Conservation (phyloP, 192 early-diverging fungal genomes). For the Backusella circina region DNA sequence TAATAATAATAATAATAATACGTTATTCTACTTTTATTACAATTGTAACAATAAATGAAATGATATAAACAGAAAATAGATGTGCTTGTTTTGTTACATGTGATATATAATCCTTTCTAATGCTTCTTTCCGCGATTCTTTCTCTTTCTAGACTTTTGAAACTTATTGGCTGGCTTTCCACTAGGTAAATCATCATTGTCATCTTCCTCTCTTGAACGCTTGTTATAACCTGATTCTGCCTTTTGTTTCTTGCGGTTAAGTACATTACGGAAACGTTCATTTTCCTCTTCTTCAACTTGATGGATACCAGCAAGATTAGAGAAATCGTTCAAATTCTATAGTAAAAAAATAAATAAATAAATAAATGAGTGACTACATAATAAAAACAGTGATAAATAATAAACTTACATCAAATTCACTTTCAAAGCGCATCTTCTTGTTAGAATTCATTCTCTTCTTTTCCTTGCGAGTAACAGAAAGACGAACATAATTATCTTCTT, state of each 20-base stretch:
- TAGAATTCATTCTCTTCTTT: conserved; percentile 56
- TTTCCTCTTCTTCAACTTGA: conserved; percentile 42
- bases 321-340: conserved; percentile 56
- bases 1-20: not conserved
- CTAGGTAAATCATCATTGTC: not conserved
- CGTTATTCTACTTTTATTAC: not conserved
- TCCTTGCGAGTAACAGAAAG: conserved; percentile 72
- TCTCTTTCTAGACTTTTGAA: conserved; percentile 1
- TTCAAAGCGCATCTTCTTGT: conserved; percentile 59
- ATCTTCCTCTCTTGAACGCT: conserved; percentile 1
- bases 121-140: not conserved
- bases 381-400: not conserved
- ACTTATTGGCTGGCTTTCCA: not conserved
- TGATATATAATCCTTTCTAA: not conserved
- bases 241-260: conserved; percentile 40
- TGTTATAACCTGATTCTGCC: conserved; percentile 32
- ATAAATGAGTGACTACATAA: not conserved
- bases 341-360: not conserved
- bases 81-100: not conserved
- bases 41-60: not conserved
- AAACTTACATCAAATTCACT: conserved; percentile 78
- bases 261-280: conserved; percentile 44
- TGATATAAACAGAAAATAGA: not conserved
- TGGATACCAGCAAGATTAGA: conserved; percentile 45
- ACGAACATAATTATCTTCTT: conserved; percentile 89